A percentile compares a stretch with the other conserved stretches of the same genome.
These are phyloP conservation scores for Solanum chiquidenum DNA, from an alignment of 257 asterid species.

Conservation along the genomic window DNA sequence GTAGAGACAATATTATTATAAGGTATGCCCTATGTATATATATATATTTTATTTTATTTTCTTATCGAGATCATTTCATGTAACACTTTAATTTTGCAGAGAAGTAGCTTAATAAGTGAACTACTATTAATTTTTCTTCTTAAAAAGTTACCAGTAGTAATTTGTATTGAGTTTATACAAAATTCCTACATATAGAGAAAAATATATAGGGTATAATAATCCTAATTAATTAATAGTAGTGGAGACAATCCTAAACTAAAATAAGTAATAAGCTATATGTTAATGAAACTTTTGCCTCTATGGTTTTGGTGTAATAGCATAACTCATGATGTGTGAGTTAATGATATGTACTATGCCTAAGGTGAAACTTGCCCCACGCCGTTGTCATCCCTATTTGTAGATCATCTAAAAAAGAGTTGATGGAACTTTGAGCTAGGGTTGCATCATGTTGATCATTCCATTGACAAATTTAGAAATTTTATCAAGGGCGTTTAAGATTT, in stretches of 20 bases:
- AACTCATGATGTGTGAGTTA: not conserved
- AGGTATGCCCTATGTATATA: not conserved
- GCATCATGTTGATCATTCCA: no score
- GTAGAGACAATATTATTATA: not conserved
- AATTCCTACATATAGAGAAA: not conserved
- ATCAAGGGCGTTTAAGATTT: no score
- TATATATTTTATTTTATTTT: no score
- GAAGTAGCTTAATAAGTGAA: not conserved
- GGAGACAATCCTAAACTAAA: not conserved
- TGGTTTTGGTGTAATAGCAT: no score
- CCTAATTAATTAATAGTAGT: not conserved
- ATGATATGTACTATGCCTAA: no score
- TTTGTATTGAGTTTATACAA: no score
- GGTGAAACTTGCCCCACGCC: no score
- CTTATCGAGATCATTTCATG: not conserved
- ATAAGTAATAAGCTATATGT: no score
- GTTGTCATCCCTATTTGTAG: no score
- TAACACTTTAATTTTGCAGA: not conserved
- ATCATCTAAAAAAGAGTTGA: not conserved
- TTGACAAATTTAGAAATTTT: no score
- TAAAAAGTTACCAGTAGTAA: not conserved
- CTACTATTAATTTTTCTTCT: not conserved
- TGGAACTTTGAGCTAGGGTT: not conserved
- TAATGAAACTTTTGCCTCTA: no score
- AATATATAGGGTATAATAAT: not conserved